Conservation (phyloP, 495 filamentous ascomycete genomes). For the Alectoria sarmentosa region DNA sequence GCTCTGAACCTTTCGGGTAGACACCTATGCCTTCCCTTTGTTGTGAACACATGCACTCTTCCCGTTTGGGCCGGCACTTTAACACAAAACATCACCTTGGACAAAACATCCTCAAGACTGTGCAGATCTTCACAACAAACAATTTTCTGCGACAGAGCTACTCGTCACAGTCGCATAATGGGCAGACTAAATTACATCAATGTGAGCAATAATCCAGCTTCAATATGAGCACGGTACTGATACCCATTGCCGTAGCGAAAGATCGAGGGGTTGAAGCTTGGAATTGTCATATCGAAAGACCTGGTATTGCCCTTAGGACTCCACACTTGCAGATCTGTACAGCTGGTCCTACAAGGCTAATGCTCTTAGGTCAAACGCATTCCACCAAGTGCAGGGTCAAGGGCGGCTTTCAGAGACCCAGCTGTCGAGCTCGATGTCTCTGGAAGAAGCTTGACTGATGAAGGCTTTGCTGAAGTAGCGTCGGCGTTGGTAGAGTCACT, state of each 20-base stretch:
- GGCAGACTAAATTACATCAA: conserved; percentile 37
- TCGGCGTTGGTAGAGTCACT: conserved; percentile 36
- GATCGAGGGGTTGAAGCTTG: conserved; percentile 39
- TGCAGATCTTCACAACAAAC: not conserved
- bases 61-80: not conserved
- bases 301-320: conserved; percentile 32
- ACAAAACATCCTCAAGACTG: not conserved
- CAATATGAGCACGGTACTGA: not conserved
- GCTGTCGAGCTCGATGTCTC: conserved; percentile 42
- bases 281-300: conserved; percentile 39
- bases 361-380: conserved; percentile 36
- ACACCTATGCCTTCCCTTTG: not conserved
- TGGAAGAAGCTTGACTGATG: conserved; percentile 38
- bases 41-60: not conserved
- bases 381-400: conserved; percentile 31
- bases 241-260: conserved; percentile 31
- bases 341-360: conserved; percentile 8
- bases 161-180: conserved; percentile 25
- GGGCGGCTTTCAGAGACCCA: conserved; percentile 34
- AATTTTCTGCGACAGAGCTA: not conserved
- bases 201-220: conserved; percentile 24
- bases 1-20: not conserved
- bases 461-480: conserved; percentile 38
- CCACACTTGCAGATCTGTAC: not conserved
- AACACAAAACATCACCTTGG: not conserved